Conservation (phyloP, 805 yeast species). For the Spathaspora gorwiae region DNA sequence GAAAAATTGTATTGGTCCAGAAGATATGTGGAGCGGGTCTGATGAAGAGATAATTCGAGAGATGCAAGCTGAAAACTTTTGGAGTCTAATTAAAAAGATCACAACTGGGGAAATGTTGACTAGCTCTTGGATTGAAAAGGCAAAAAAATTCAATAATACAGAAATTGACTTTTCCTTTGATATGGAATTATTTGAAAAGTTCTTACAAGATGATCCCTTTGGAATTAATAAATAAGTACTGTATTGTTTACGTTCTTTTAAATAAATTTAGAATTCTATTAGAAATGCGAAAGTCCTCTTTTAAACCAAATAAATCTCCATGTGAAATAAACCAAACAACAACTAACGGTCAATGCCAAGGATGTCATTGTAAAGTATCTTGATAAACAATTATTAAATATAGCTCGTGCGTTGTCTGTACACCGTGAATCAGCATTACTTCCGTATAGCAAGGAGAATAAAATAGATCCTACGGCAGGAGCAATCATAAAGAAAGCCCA, state of each 20-base stretch:
- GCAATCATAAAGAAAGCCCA: slow-evolving; percentile 90
- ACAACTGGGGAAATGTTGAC: slow-evolving; percentile 1
- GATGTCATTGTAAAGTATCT: slow-evolving; percentile 25
- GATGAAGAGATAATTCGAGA: slow-evolving; percentile 5
- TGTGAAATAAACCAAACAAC: slow-evolving; percentile 17
- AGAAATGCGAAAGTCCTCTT: slow-evolving; percentile 25
- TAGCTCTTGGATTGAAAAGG: slow-evolving; percentile 1
- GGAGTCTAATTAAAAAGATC: slow-evolving; percentile 8
- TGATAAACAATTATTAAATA: slow-evolving; percentile 16
- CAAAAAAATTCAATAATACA: neutral
- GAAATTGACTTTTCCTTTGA: neutral
- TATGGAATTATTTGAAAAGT: too few relatives aligned
- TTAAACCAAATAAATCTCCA: slow-evolving; percentile 30
- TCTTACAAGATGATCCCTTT: too few relatives aligned
- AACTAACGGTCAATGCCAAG: slow-evolving; percentile 20
- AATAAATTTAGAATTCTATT: neutral
- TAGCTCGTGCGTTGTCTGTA: neutral
- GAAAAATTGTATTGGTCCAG: neutral
- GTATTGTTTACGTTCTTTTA: too few relatives aligned
- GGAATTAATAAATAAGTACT: too few relatives aligned
- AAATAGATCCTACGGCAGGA: slow-evolving; percentile 76
- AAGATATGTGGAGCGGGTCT: neutral
- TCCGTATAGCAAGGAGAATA: slow-evolving; percentile 71
- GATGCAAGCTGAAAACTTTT: slow-evolving; percentile 10
- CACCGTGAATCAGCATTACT: slow-evolving; percentile 44